Conservation (phyloP, 2,329 filamentous ascomycete species). For the Arthrobotrys pseudoclavata region DNA sequence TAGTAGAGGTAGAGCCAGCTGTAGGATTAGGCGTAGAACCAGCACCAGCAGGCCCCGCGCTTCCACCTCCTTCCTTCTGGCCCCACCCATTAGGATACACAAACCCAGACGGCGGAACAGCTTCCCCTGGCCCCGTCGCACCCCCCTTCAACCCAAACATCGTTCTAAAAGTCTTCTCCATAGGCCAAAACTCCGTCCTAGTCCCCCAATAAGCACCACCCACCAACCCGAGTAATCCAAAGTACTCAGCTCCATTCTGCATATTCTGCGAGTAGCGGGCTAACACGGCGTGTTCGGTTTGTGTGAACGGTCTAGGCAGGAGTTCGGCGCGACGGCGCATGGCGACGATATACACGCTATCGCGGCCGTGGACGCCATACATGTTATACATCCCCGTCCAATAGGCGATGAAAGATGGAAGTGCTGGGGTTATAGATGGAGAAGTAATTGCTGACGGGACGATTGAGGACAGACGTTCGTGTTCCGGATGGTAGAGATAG, state of each 20-base stretch:
- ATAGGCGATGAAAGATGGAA: constrained; percentile 34
- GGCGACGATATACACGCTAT: constrained; percentile 4
- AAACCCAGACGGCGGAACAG: background rate
- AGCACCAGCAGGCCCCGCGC: background rate
- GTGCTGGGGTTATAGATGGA: constrained; percentile 17
- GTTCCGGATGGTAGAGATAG: constrained; percentile 51
- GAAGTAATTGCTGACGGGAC: constrained; percentile 35
- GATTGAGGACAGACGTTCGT: constrained; percentile 33
- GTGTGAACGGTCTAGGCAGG: constrained; percentile 33
- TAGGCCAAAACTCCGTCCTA: constrained; percentile 27
- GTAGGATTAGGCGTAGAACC: background rate
- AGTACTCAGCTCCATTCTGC: constrained; percentile 36
- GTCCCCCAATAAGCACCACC: background rate
- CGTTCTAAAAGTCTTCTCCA: constrained; percentile 22
- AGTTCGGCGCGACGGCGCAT: constrained; percentile 23
- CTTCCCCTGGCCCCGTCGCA: background rate
- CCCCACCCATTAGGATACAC: constrained; percentile 16
- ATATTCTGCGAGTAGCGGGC: constrained; percentile 43
- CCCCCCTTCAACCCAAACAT: background rate
- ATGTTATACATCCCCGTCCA: constrained; percentile 16
- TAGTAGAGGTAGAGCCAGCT: background rate
- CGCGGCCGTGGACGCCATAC: constrained; percentile 8
- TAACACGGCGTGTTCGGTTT: constrained; percentile 42
- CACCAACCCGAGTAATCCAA: constrained; percentile 28
- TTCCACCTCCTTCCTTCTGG: background rate